A percentile compares a stretch with the other conserved stretches of the same genome.
Conservation (phyloP, 1,284 basidiomycete species). For the Fomitopsis pinicola region DNA sequence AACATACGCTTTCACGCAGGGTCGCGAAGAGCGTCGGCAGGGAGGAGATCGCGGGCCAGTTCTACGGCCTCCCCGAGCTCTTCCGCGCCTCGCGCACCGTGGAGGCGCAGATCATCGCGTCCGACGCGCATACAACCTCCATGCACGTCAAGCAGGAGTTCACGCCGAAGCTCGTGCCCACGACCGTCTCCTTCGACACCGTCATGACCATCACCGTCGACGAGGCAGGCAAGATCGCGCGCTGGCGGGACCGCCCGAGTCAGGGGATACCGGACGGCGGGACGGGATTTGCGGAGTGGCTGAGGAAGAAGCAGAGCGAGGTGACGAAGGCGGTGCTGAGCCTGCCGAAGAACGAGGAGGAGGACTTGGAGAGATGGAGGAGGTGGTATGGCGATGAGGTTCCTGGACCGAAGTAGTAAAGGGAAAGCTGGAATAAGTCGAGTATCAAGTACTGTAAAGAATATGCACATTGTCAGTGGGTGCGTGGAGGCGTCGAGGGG, state of each 20-base stretch:
- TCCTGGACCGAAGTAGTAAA: neutral
- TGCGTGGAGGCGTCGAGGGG: no score
- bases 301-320: neutral
- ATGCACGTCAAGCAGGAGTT: neutral
- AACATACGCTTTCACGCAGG: neutral
- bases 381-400: neutral
- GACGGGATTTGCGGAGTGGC: neutral
- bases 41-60: neutral
- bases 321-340: neutral
- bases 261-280: neutral
- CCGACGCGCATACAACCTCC: neutral
- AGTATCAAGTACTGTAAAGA: no score
- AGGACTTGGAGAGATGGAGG: neutral
- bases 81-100: neutral
- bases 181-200: neutral
- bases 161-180: constrained; percentile 1
- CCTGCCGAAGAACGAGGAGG: neutral
- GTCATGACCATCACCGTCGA: neutral
- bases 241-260: neutral
- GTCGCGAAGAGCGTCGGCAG: neutral
- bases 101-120: neutral
- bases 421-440: no score
- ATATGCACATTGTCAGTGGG: no score
- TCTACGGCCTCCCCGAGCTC: neutral
- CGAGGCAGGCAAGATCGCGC: neutral